A percentile compares a stretch with the other conserved stretches of the same genome.
These are phyloP conservation scores for Dryadomyces quercus-mongolicae DNA, from an alignment of 2,329 filamentous ascomycete genomes.

Conservation along the genomic window DNA sequence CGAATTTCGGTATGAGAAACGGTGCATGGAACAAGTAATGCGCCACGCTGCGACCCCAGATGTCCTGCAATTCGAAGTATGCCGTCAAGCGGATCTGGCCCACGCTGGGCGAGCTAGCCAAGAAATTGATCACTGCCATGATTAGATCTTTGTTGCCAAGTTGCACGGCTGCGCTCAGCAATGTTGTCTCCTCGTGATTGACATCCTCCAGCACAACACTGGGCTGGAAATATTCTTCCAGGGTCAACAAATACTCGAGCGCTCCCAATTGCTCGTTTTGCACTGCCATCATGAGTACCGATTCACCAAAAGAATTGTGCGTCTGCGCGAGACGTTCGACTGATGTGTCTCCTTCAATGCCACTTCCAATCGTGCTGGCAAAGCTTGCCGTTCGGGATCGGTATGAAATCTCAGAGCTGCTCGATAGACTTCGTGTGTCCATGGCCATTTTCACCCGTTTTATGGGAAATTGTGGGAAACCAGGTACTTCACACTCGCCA, in stretches of 20 bases:
- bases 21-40: constrained; percentile 95
- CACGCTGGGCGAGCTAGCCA: constrained; percentile 38
- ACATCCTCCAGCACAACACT: constrained; percentile 65
- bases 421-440: constrained; percentile 81
- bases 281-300: constrained; percentile 76
- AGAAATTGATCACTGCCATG: constrained; percentile 59
- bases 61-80: constrained; percentile 69
- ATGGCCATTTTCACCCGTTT: constrained; percentile 70
- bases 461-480: constrained; percentile 19
- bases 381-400: constrained; percentile 70
- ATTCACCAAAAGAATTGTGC: constrained; percentile 61
- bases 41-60: constrained; percentile 76
- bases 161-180: constrained; percentile 85
- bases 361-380: constrained; percentile 53
- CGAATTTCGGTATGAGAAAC: constrained; percentile 63
- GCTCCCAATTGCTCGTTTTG: constrained; percentile 58
- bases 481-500: constrained; percentile 14
- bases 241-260: constrained; percentile 67
- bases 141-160: constrained; percentile 65
- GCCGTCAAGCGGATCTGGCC: constrained; percentile 40
- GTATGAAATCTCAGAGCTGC: constrained; percentile 72
- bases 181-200: constrained; percentile 80
- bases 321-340: constrained; percentile 67
- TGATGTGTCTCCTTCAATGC: constrained; percentile 75
- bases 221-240: constrained; percentile 64